Percentiles rank a stretch among this genome's conserved stretches.
These are phyloP conservation scores for Pecoramyces ruminantium DNA, from an alignment of 192 early-diverging fungal genomes.

Conservation along the genomic window DNA sequence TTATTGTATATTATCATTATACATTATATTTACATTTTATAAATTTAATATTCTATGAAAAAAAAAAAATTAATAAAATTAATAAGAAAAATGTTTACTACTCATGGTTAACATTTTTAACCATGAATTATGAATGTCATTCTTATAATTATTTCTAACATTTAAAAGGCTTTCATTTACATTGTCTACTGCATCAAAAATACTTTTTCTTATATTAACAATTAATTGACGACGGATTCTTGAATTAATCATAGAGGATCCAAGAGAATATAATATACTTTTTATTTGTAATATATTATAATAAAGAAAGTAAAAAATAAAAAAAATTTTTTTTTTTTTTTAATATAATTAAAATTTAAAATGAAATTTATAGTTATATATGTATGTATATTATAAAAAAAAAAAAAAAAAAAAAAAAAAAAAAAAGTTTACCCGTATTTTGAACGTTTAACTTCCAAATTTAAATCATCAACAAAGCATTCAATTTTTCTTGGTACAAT, in stretches of 20 bases:
- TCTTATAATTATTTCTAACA: neutral
- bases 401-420: too few relatives aligned
- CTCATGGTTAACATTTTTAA: neutral
- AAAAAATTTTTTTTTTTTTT: too few relatives aligned
- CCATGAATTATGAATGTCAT: neutral
- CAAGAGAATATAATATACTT: neutral
- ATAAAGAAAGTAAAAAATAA: too few relatives aligned
- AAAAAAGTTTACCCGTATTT: neutral
- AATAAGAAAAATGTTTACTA: too few relatives aligned
- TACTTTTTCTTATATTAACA: neutral
- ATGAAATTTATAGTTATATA: too few relatives aligned
- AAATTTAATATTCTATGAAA: too few relatives aligned
- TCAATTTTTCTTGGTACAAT: conserved; percentile 15
- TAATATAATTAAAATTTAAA: too few relatives aligned
- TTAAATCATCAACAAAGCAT: conserved; percentile 15
- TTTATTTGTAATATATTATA: too few relatives aligned
- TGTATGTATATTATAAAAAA: too few relatives aligned
- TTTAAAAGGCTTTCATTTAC: neutral
- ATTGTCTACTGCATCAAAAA: neutral
- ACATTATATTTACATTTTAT: too few relatives aligned
- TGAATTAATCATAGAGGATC: neutral
- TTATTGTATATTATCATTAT: too few relatives aligned
- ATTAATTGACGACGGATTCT: neutral
- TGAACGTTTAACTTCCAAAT: neutral
- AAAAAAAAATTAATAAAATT: too few relatives aligned